A percentile compares a stretch with the other conserved stretches of the same genome.
Evolutionary conservation across 2,329 filamentous ascomycete genomes (phyloP).

Genomic region (Capronia coronata): DNA sequence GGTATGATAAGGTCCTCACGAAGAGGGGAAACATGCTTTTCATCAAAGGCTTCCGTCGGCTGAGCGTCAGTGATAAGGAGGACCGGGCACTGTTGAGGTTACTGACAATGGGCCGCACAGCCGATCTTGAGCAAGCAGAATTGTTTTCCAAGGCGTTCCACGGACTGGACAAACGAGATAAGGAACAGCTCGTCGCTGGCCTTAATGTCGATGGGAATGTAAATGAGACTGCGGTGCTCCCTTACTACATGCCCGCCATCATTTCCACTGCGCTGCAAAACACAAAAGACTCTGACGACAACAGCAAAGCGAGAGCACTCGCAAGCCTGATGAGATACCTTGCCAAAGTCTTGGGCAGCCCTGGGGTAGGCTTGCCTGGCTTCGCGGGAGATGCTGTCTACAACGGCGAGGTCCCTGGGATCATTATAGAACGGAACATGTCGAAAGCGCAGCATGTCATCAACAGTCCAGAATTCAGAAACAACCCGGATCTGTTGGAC

Average conservation of each 20-base stretch:
- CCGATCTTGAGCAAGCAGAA: conserved; percentile 30
- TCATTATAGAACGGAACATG: conserved; percentile 32
- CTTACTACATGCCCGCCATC: conserved; percentile 38
- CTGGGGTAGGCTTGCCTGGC: conserved; percentile 5
- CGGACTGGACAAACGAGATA: conserved; percentile 22
- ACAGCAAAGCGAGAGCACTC: conserved; percentile 26
- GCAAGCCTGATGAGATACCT: conserved; percentile 31
- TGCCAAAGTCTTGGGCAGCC: conserved; percentile 28
- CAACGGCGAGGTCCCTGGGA: conserved; percentile 22
- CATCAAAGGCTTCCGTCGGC: conserved; percentile 29
- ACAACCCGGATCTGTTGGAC: conserved; percentile 30
- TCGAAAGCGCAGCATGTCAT: conserved; percentile 29
- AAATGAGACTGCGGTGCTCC: conserved; percentile 33
- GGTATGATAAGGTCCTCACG: conserved; percentile 34
- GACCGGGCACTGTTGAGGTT: conserved; percentile 35
- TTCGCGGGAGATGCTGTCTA: conserved; percentile 8
- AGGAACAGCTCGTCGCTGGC: conserved; percentile 28
- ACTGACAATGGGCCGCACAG: conserved; percentile 36
- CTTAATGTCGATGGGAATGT: conserved; percentile 35
- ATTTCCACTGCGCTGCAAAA: conserved; percentile 31
- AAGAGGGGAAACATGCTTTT: conserved; percentile 31
- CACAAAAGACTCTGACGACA: conserved; percentile 19
- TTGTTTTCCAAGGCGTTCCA: conserved; percentile 31
- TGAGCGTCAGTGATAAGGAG: conserved; percentile 28
- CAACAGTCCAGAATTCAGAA: conserved; percentile 28